Base-by-base conservation (phyloP, 1,139 yeast genomes). In the Pichia sp. region DNA sequence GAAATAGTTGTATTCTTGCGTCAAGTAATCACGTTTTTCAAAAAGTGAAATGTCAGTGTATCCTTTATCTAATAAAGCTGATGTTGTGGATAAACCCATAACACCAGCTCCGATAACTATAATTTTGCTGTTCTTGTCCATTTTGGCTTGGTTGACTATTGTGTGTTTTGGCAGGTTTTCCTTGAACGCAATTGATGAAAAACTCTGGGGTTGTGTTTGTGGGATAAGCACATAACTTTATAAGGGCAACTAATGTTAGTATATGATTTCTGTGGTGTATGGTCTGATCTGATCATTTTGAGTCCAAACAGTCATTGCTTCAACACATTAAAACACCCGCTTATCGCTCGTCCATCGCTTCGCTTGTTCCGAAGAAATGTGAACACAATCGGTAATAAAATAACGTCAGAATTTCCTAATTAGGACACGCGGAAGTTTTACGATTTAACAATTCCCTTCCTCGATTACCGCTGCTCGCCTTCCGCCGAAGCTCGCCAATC, bases 81-180 rank as follows among this genome's bases (percentile, higher is more conserved):
- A 61, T 4, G 76, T 75, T 7, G 73, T 63, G n/a, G 77, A 71
- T 21, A 73, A 61, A 1, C 79, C 79, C 63, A 73, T 73, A 9
- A 70, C 74, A 21, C 77, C 78, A 1, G 75, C 69, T 4, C 79
- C 79, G 28, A 74, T 61, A 20, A 74, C 65, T 33, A 69, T 60
- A 24, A 72, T 63, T 45, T 58, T 53, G 18, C 65, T 51, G 47
- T 67, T 56, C 50, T 61, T 60, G 22, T 47, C 40, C 46, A 47
- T 47, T n/a, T n/a, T n/a, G n/a, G n/a, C n/a, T n/a, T n/a, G n/a
- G n/a, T n/a, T n/a, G n/a, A n/a, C n/a, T n/a, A n/a, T n/a, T n/a
- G n/a, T n/a, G n/a, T n/a, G n/a, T n/a, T n/a, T 24, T 24, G 9
- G 28, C 9, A 24, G 12, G 9, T 24, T 9, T 24, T 9, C 12